Conservation (phyloP, 352 stramenopile species). For the Aphanomyces euteiches region DNA sequence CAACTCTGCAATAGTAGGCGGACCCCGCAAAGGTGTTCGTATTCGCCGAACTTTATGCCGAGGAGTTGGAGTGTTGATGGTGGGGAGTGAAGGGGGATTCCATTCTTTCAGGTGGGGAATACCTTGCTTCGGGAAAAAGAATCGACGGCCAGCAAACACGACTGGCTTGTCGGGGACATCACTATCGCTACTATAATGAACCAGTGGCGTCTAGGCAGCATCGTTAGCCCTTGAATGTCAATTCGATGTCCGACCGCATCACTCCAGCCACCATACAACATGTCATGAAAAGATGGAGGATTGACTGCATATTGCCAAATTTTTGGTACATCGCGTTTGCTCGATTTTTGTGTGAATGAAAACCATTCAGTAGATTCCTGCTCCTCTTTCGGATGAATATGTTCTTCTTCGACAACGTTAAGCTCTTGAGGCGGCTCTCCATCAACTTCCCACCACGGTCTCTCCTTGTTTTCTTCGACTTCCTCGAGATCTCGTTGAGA, state of each 20-base stretch:
- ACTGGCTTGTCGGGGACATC: conserved; percentile 72
- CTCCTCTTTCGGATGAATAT: conserved; percentile 17
- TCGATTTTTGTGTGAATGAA: background rate
- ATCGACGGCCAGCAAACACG: conserved; percentile 70
- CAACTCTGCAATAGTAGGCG: conserved; percentile 16
- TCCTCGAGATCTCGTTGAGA: conserved; percentile 16
- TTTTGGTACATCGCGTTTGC: background rate
- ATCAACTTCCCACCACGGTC: conserved; percentile 20
- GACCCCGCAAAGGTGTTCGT: conserved; percentile 8
- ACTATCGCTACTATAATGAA: conserved; percentile 48
- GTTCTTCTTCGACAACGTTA: conserved; percentile 42
- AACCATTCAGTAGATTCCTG: background rate
- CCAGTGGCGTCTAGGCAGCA: conserved; percentile 33
- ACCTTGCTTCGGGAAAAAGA: conserved; percentile 48
- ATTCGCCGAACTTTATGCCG: conserved; percentile 6
- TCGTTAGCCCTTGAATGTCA: too few species aligned
- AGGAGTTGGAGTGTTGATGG: background rate
- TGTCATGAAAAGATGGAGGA: conserved; percentile 37
- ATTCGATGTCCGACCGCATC: background rate
- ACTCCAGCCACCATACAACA: conserved; percentile 35
- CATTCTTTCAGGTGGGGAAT: conserved; percentile 43
- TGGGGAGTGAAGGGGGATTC: conserved; percentile 37
- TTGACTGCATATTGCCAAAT: conserved; percentile 8
- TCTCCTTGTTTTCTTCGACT: conserved; percentile 27
- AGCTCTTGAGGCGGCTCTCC: conserved; percentile 7